Base-by-base conservation (phyloP, 164 flowering plant species). In the Nelumbo lutea region DNA sequence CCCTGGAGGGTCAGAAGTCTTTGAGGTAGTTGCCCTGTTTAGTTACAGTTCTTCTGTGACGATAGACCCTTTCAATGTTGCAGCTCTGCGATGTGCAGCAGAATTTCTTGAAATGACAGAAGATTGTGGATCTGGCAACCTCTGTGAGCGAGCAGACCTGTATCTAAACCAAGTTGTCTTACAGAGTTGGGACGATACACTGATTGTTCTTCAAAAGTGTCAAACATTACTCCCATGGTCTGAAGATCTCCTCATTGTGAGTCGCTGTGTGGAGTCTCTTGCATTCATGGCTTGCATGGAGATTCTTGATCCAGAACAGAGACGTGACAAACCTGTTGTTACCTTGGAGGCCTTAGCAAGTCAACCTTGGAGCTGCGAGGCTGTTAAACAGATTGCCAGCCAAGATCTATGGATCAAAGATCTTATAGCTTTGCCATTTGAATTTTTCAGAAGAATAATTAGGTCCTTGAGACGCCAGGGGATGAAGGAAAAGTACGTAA, bases 201-300 rank as follows among this genome's bases (percentile, higher is more conserved):
- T 91, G 6, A 85, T 90, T 65, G 98, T 90, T 53, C 95, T 91
- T 65, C 96, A 86, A 51, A 90, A 84, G 76, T 93, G 90, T 76
- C 96, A 85, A 69, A 53, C 77, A 1, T 65, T 91, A 69, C 84
- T 83, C 47, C 94, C 98, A 6, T 83, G 83, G 89, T 79, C 96
- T 4, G 96, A 93, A 73, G 88, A 90, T 65, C 84, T 93, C 61
- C 71, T 90, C 4, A 87, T 93, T 3, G 96, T 90, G 51, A 85
- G 96, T 77, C 87, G 98, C 15, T 91, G 98, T 81, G 85, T 94
- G 2, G 96, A 94, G 76, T 88, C 93, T 13, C 85, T 94, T 4
- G 97, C 98, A 46, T 94, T 93, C 83, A 93, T 91, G 97, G 90
- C 94, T 67, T 93, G 93, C 68, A 94, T 91, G 98, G 98, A 94